These are phyloP conservation scores for Dysphania ambrosioides DNA, from an alignment of 148 eudicot species.

Conservation along the genomic window DNA sequence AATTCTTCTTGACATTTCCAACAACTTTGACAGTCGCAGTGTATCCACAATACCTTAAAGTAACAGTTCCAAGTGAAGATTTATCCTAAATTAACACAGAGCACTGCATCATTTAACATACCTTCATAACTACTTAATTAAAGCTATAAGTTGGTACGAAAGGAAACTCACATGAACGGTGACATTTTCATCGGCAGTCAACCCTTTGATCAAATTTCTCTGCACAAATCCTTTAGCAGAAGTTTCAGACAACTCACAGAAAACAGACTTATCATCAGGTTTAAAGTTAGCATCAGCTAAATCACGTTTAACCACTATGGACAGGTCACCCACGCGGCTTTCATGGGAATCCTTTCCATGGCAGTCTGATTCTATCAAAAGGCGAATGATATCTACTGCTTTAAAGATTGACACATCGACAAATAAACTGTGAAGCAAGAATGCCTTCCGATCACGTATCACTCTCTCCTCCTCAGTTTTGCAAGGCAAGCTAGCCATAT, in stretches of 20 bases:
- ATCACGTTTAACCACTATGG: slow-evolving; percentile 63
- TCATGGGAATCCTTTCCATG: slow-evolving; percentile 40
- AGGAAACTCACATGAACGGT: slow-evolving; percentile 65
- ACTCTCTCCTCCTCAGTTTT: slow-evolving; percentile 95
- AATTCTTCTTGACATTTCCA: slow-evolving; percentile 60
- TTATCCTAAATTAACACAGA: slow-evolving; percentile 54
- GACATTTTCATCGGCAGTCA: slow-evolving; percentile 95
- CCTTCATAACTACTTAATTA: background rate
- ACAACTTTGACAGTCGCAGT: slow-evolving; percentile 69
- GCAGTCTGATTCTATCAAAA: slow-evolving; percentile 37
- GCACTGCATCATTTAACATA: slow-evolving; percentile 16
- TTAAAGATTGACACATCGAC: slow-evolving; percentile 76
- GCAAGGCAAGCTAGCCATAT: slow-evolving; percentile 77
- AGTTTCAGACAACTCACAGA: slow-evolving; percentile 31
- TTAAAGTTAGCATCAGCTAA: slow-evolving; percentile 60
- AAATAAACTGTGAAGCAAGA: slow-evolving; percentile 88
- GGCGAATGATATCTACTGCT: slow-evolving; percentile 65
- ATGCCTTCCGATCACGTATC: slow-evolving; percentile 90
- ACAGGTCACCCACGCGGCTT: slow-evolving; percentile 71
- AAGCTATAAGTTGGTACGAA: background rate
- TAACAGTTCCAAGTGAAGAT: slow-evolving; percentile 65
- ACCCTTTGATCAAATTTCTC: slow-evolving; percentile 79
- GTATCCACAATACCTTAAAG: slow-evolving; percentile 75
- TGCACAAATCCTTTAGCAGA: slow-evolving; percentile 46
- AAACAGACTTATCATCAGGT: slow-evolving; percentile 42